A percentile compares a stretch with the other conserved stretches of the same genome.
Evolutionary conservation across 2,329 filamentous ascomycete genomes (phyloP).

Genomic region (Leptosphaerulina australis): DNA sequence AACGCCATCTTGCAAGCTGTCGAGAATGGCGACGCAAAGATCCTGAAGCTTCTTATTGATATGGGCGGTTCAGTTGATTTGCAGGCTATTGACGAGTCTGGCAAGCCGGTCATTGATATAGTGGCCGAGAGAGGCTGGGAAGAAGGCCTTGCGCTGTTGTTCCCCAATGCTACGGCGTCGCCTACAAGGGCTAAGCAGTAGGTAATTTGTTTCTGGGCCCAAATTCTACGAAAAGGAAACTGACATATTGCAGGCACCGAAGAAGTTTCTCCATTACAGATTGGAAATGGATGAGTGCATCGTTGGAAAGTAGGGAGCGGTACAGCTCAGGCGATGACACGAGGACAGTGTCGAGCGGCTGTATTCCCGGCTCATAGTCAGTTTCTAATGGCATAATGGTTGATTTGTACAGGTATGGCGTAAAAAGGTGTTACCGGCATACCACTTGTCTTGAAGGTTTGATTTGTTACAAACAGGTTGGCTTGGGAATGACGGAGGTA

Average conservation of each 20-base stretch:
- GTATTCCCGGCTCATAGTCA: constrained; percentile 5
- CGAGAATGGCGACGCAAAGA: constrained; percentile 44
- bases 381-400: not conserved
- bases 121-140: constrained; percentile 47
- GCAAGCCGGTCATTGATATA: constrained; percentile 41
- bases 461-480: not conserved
- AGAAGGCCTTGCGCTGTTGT: constrained; percentile 42
- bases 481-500: not conserved
- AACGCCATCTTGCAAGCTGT: constrained; percentile 45
- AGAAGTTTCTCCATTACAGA: constrained; percentile 28
- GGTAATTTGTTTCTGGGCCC: constrained; percentile 26
- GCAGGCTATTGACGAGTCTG: constrained; percentile 38
- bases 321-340: constrained; percentile 11
- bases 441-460: constrained; percentile 2
- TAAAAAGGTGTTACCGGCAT: constrained; percentile 14
- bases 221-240: not conserved
- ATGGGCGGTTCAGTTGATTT: constrained; percentile 43
- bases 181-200: constrained; percentile 31
- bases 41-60: constrained; percentile 43
- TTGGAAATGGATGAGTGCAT: constrained; percentile 26
- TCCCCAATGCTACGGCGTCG: constrained; percentile 31
- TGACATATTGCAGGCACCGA: constrained; percentile 10
- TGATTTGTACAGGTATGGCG: constrained; percentile 9
- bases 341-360: constrained; percentile 20
- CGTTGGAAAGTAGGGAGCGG: constrained; percentile 12